Evolutionary conservation across 805 yeast genomes (phyloP), one percentile per base, ranked within the genome.

Genomic region (Candida stauntonica): DNA sequence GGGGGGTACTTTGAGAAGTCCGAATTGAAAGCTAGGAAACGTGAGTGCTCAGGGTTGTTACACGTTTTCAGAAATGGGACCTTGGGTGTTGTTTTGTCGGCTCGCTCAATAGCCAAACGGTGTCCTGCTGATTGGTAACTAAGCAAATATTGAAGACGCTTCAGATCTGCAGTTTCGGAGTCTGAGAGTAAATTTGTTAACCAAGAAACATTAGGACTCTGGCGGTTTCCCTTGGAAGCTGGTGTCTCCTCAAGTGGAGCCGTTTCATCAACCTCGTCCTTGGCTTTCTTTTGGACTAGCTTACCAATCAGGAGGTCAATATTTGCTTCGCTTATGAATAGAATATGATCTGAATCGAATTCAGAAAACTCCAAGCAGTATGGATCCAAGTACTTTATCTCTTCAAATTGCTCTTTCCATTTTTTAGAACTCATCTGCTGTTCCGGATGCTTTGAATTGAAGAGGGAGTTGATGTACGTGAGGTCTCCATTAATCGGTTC

Each of bases 51-150:
- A 17, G 36, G 14, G 34, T 70, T 64, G 35, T 68, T 64, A 47
- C 86, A 79, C 15, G 75, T 72, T 16, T 71, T 75, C 39, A 61
- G 58, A 48, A 75, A 78, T 4, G 76, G 74, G 26, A 57, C 56
- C 14, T 52, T 50, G 3, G 56, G 44, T 0, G 79, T 68, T 20
- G 66, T 64, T 14, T 60, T 35, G 34, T 59, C 51, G 0, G 70
- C 63, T 33, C 71, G 60, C 30, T 70, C 67, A 21, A 62, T 60
- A 3, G 68, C 60, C 19, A 78, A 56, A 3, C 45, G 47, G 15
- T 58, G 60, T n/a, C 63, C 62, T 2, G 79, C 66, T 1, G 72
- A 61, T 14, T 64, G 60, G 28, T 56, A 56, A n/a, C 50, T 40
- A n/a, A 66, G 29, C 8, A 52, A 29, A 2, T 37, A 13, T 20